phyloP scores from a whole-genome alignment of 345 rosid species.

The Corymbia maculata region DNA sequence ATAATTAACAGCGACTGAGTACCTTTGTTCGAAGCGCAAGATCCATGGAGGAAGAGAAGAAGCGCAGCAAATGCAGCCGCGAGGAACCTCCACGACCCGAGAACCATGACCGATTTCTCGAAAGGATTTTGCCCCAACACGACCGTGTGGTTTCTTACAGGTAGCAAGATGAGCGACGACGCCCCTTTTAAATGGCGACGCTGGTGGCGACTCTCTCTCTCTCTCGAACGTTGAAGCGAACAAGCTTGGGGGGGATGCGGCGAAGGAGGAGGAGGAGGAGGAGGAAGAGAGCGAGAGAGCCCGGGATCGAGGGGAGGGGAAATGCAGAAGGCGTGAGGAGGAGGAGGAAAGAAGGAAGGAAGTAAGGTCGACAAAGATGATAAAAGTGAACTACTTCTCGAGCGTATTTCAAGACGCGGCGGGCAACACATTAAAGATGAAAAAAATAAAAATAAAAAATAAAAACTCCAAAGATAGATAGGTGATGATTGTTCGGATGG shows the following conservation, averaged over 20 bases:
- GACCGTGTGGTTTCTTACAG: neutral
- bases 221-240: too few species aligned
- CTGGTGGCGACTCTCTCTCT: neutral
- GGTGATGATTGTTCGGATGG: neutral
- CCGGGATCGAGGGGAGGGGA: neutral
- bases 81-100: neutral
- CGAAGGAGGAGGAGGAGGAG: neutral
- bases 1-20: neutral
- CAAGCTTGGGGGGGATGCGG: neutral
- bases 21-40: neutral
- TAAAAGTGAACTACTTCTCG: neutral
- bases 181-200: neutral
- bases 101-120: neutral
- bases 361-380: neutral
- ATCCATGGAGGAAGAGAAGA: neutral
- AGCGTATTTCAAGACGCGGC: neutral
- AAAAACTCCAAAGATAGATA: neutral
- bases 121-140: neutral
- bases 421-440: neutral
- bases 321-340: neutral
- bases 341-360: neutral
- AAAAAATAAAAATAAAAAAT: too few species aligned
- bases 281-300: neutral
- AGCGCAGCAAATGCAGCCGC: neutral
- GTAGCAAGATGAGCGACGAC: neutral